A percentile compares a stretch with the other conserved stretches of the same genome.
Evolutionary conservation across 2,329 filamentous ascomycete species (phyloP).

Genomic region (Epichloe aotearoae): DNA sequence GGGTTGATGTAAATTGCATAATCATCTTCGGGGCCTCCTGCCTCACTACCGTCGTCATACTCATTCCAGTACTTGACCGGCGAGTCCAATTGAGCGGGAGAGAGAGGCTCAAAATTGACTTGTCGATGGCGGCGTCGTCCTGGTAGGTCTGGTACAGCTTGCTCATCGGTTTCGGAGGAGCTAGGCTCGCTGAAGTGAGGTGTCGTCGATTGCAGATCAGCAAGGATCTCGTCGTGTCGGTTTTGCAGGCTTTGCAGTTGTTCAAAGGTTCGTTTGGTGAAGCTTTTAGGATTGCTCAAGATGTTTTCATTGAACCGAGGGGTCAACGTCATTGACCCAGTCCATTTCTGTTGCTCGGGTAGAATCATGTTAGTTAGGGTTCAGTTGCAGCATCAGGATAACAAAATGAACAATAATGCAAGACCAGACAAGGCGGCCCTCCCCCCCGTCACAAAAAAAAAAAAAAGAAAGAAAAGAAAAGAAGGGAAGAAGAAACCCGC

Average conservation of each 20-base stretch:
- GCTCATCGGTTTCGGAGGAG: constrained; percentile 22
- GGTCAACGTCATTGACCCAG: constrained; percentile 52
- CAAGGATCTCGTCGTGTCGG: constrained; percentile 37
- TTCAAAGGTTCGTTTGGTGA: constrained; percentile 53
- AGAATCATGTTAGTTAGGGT: neutral
- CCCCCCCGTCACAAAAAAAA: too few relatives aligned
- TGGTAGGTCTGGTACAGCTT: constrained; percentile 5
- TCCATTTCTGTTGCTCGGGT: constrained; percentile 54
- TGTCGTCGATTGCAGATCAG: constrained; percentile 31
- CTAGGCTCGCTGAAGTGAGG: constrained; percentile 27
- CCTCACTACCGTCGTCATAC: constrained; percentile 69
- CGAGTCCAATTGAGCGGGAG: constrained; percentile 15
- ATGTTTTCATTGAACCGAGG: constrained; percentile 54
- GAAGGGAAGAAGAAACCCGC: too few relatives aligned
- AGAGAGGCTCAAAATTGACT: constrained; percentile 18
- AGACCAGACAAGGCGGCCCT: too few relatives aligned
- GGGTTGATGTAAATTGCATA: constrained; percentile 69
- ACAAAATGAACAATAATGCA: neutral
- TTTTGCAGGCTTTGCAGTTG: constrained; percentile 33
- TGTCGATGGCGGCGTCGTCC: constrained; percentile 6
- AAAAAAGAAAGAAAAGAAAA: too few relatives aligned
- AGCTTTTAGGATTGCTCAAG: constrained; percentile 53
- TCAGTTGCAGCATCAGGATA: neutral
- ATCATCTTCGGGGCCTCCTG: constrained; percentile 41
- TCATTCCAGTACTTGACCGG: constrained; percentile 64